phyloP scores from a whole-genome alignment of 345 rosid species.

The Moricandia moricandioides region DNA sequence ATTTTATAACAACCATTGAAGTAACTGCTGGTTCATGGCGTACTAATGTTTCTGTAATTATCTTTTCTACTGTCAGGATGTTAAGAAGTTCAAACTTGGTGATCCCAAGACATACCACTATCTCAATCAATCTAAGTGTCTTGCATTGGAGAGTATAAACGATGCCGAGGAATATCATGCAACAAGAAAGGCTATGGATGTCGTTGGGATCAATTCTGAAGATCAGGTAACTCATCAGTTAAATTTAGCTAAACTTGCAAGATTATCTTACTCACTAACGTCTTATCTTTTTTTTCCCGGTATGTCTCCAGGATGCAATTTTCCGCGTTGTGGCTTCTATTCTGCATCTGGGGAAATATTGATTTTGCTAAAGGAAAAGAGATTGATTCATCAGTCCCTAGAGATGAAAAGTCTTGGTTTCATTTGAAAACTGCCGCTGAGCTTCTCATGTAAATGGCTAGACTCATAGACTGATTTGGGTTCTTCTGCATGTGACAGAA shows the following conservation, averaged over 20 bases:
- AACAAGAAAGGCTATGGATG: slow-evolving; percentile 92
- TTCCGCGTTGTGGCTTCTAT: slow-evolving; percentile 91
- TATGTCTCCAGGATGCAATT: slow-evolving; percentile 65
- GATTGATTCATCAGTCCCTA: slow-evolving; percentile 82
- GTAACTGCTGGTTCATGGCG: background rate
- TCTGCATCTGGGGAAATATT: slow-evolving; percentile 92
- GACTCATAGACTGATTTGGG: slow-evolving; percentile 17
- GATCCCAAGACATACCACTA: slow-evolving; percentile 86
- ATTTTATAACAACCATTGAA: background rate
- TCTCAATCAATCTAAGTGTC: slow-evolving; percentile 95
- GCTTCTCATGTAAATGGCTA: slow-evolving; percentile 63
- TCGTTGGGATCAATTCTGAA: slow-evolving; percentile 79
- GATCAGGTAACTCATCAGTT: slow-evolving; percentile 70
- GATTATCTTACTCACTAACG: background rate
- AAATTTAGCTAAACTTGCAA: background rate
- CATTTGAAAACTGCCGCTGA: slow-evolving; percentile 89
- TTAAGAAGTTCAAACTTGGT: slow-evolving; percentile 73
- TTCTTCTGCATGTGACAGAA: slow-evolving; percentile 16
- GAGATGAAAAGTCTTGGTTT: slow-evolving; percentile 84
- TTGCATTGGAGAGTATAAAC: slow-evolving; percentile 70
- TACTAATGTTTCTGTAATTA: background rate
- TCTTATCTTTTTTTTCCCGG: background rate
- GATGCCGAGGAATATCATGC: slow-evolving; percentile 80
- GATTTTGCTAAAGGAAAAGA: slow-evolving; percentile 93
- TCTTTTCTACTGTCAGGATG: slow-evolving; percentile 55